Evolutionary conservation across 1,284 basidiomycete species (phyloP).

Genomic region (Austroboletus rostrupii): DNA sequence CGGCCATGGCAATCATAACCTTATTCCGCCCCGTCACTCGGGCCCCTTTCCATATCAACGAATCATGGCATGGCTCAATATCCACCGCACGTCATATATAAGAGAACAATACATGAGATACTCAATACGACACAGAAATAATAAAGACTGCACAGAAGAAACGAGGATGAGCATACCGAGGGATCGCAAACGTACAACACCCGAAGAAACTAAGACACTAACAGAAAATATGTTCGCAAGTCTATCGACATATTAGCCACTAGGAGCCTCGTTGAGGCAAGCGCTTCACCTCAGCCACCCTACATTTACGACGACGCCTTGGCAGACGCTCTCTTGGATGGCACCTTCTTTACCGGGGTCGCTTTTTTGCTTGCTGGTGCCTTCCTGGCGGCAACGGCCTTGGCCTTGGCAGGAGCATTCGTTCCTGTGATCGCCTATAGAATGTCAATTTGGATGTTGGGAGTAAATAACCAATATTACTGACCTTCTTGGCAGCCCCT

Average conservation of each 20-base stretch:
- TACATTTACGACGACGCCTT: constrained; percentile 17
- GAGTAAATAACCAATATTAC: not conserved
- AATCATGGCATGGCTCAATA: not conserved
- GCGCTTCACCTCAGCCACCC: constrained; percentile 3
- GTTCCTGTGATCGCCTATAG: constrained; percentile 48
- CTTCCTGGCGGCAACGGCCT: constrained; percentile 34
- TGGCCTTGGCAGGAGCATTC: constrained; percentile 33
- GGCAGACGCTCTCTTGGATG: constrained; percentile 23
- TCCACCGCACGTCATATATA: constrained; percentile 11
- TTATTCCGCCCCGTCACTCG: constrained; percentile 2
- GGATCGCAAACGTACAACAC: constrained; percentile 31
- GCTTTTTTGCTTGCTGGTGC: constrained; percentile 35
- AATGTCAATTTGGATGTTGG: not conserved
- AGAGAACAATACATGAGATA: constrained; percentile 27
- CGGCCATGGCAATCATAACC: not conserved
- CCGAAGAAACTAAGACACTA: constrained; percentile 4
- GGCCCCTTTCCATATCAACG: constrained; percentile 7
- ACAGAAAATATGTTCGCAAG: not conserved
- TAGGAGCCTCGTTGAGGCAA: not conserved
- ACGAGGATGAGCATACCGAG: constrained; percentile 27
- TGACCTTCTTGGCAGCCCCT: constrained; percentile 53
- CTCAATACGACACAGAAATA: constrained; percentile 29
- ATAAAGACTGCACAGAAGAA: constrained; percentile 19
- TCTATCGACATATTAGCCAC: constrained; percentile 3
- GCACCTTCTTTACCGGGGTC: constrained; percentile 27